A percentile compares a stretch with the other conserved stretches of the same genome.
Evolutionary conservation across 1,284 basidiomycete genomes (phyloP).

Genomic region (Pascua guehoae): DNA sequence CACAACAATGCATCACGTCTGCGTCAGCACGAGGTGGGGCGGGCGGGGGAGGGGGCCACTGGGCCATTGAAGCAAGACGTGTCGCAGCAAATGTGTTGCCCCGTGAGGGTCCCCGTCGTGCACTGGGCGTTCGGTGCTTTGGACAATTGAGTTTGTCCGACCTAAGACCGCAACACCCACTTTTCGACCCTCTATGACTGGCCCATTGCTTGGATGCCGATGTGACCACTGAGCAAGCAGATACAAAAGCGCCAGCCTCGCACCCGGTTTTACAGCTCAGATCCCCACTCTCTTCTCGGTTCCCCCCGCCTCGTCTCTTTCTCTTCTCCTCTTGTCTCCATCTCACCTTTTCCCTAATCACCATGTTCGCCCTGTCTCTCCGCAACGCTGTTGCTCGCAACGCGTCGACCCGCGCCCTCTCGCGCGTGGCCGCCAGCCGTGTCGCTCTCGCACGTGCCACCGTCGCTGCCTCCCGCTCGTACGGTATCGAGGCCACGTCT

Average conservation of each 20-base stretch:
- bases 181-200: background rate
- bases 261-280: background rate
- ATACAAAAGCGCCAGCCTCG: background rate
- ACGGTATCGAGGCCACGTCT: slow-evolving; percentile 13
- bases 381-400: slow-evolving; percentile 6
- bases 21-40: too few relatives aligned
- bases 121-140: slow-evolving; percentile 3
- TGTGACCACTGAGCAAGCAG: slow-evolving; percentile 1
- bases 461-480: slow-evolving; percentile 7
- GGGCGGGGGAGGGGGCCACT: too few relatives aligned
- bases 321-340: background rate
- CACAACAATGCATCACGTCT: too few relatives aligned
- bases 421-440: slow-evolving; percentile 15
- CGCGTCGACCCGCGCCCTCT: slow-evolving; percentile 17
- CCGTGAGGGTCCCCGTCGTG: too few relatives aligned
- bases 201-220: too few relatives aligned
- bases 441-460: slow-evolving; percentile 9
- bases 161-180: background rate
- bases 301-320: background rate
- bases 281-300: background rate
- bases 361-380: slow-evolving; percentile 17
- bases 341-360: background rate
- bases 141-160: slow-evolving; percentile 17
- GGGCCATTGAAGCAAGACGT: too few relatives aligned
- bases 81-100: too few relatives aligned